phyloP scores from a whole-genome alignment of 2,329 filamentous ascomycete genomes.

The Cladosporium sp. region DNA sequence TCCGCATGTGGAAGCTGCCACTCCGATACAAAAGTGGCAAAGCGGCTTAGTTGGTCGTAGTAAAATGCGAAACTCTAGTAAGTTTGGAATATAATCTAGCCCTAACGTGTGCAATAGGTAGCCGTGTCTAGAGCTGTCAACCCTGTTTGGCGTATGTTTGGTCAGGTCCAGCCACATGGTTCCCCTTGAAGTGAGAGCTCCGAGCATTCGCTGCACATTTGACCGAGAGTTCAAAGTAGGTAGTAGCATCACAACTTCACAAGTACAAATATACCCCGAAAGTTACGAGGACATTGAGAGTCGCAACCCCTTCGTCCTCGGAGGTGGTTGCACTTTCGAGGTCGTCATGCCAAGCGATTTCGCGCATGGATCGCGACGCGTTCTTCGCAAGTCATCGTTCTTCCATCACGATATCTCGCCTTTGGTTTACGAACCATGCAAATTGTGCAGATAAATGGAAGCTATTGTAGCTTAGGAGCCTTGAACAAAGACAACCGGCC shows the following conservation, averaged over 20 bases:
- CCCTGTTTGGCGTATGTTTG: neutral
- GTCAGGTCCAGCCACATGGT: neutral
- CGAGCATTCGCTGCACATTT: neutral
- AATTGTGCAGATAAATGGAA: too few species aligned
- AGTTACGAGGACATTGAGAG: neutral
- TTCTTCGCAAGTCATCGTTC: neutral
- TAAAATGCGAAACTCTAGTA: neutral
- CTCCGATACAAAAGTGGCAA: slow-evolving; percentile 6
- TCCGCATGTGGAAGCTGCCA: neutral
- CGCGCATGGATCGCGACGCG: neutral
- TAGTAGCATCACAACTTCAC: neutral
- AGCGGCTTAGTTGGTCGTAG: neutral
- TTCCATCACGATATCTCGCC: neutral
- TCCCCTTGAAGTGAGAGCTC: neutral
- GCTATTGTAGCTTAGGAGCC: neutral
- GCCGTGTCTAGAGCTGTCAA: neutral
- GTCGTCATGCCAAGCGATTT: neutral
- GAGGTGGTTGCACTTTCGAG: neutral
- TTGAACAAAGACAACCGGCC: neutral
- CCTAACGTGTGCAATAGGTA: neutral
- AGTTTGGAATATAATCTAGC: neutral
- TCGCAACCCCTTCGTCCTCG: neutral
- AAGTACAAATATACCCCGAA: neutral
- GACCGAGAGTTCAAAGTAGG: neutral
- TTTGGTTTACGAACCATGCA: neutral